phyloP scores from a whole-genome alignment of 2,329 filamentous ascomycete species.

The Pseudogymnoascus sp. region DNA sequence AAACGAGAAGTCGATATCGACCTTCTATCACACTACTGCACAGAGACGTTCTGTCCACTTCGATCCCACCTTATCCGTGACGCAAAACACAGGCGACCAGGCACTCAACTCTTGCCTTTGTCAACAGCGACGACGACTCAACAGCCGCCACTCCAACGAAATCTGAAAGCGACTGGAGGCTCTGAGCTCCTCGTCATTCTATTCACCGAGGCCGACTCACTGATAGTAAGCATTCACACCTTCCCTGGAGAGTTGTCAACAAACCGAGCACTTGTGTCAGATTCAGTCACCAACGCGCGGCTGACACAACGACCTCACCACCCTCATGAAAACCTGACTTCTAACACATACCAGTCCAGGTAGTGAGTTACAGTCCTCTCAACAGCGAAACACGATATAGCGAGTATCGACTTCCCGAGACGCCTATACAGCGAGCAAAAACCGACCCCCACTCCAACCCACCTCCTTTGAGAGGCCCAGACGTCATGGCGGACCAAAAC shows the following conservation, averaged over 20 bases:
- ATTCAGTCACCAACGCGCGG: background rate
- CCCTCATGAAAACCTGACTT: background rate
- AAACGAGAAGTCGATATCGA: conserved; percentile 6
- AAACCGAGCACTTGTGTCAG: background rate
- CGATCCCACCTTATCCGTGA: conserved; percentile 5
- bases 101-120: background rate
- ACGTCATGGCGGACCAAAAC: conserved; percentile 63
- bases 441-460: conserved; percentile 21
- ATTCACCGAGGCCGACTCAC: conserved; percentile 3
- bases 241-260: conserved; percentile 1
- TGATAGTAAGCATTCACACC: conserved; percentile 3
- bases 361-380: conserved; percentile 28
- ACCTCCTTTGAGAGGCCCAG: conserved; percentile 26
- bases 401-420: conserved; percentile 12
- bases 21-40: background rate
- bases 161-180: background rate
- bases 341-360: background rate
- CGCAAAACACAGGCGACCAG: conserved; percentile 6
- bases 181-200: background rate
- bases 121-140: background rate
- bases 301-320: background rate
- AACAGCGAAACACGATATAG: conserved; percentile 20
- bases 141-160: background rate
- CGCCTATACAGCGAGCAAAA: conserved; percentile 21
- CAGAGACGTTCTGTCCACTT: background rate